Percentiles rank a stretch among this genome's conserved stretches.
Conservation (phyloP, 1,284 basidiomycete species). For the Malassezia equina region DNA sequence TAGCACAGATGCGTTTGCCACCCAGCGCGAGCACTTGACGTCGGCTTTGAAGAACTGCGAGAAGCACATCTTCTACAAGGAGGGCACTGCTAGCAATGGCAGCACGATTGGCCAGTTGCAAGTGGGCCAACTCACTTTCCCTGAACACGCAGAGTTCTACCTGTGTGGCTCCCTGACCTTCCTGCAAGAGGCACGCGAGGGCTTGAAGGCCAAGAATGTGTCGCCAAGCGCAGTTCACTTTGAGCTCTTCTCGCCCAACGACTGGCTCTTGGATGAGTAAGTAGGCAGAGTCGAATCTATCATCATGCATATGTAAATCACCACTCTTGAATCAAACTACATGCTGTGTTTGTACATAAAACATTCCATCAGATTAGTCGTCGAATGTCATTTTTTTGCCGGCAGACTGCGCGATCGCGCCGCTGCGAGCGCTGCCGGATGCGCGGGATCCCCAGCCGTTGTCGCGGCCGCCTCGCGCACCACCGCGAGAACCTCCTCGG, state of each 20-base stretch:
- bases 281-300: neutral
- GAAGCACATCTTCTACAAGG: neutral
- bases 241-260: conserved; percentile 12
- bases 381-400: conserved; percentile 76
- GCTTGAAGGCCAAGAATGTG: neutral
- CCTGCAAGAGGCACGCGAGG: neutral
- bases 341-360: neutral
- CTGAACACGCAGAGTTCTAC: conserved; percentile 1
- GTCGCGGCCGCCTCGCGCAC: conserved; percentile 42
- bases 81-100: neutral
- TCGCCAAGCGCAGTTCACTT: neutral
- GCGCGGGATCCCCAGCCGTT: conserved; percentile 22
- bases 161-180: conserved; percentile 7
- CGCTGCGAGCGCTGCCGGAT: conserved; percentile 54
- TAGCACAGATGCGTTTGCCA: neutral
- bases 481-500: conserved; percentile 6
- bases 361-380: conserved; percentile 36
- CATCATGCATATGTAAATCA: neutral
- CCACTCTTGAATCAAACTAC: neutral
- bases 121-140: neutral
- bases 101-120: neutral
- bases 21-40: neutral
- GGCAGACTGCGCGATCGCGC: conserved; percentile 62
- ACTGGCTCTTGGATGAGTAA: conserved; percentile 9
- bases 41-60: neutral